These are phyloP conservation scores for Colletotrichum tropicale DNA, from an alignment of 2,329 filamentous ascomycete genomes.

Conservation along the genomic window DNA sequence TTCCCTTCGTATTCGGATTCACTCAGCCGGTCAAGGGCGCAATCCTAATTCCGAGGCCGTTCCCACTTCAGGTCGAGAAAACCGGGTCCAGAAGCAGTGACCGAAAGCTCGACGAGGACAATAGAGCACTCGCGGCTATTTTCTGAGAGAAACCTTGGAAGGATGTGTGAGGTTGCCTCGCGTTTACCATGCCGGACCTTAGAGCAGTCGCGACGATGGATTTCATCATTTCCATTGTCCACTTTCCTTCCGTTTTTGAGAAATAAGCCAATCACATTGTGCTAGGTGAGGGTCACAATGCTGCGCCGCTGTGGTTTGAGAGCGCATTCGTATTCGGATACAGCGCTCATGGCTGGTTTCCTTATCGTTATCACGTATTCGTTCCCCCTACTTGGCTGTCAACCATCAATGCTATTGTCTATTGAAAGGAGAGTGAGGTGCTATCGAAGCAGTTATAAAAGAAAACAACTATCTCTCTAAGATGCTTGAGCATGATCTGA, in stretches of 20 bases:
- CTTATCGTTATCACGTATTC: slow-evolving; percentile 8
- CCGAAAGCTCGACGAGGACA: neutral
- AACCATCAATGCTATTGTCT: neutral
- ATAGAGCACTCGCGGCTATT: neutral
- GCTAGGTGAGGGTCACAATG: no score
- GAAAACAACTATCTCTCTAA: neutral
- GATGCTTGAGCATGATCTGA: neutral
- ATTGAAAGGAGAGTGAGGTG: neutral
- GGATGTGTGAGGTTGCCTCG: neutral
- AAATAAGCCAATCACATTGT: neutral
- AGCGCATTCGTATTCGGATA: slow-evolving; percentile 17
- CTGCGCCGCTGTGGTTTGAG: neutral
- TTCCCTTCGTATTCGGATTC: neutral
- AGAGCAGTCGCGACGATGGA: neutral
- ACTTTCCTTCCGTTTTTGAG: neutral
- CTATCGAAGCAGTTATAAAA: neutral
- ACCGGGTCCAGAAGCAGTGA: neutral
- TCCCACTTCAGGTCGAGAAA: neutral
- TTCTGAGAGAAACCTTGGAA: neutral
- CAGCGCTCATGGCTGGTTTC: neutral
- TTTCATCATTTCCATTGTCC: neutral
- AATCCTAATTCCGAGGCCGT: neutral
- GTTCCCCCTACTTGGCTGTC: neutral
- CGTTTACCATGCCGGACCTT: neutral
- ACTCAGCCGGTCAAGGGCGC: neutral